A percentile compares a stretch with the other conserved stretches of the same genome.
Evolutionary conservation across 441 rosid genomes (phyloP).

Genomic region (Populus hybrid): DNA sequence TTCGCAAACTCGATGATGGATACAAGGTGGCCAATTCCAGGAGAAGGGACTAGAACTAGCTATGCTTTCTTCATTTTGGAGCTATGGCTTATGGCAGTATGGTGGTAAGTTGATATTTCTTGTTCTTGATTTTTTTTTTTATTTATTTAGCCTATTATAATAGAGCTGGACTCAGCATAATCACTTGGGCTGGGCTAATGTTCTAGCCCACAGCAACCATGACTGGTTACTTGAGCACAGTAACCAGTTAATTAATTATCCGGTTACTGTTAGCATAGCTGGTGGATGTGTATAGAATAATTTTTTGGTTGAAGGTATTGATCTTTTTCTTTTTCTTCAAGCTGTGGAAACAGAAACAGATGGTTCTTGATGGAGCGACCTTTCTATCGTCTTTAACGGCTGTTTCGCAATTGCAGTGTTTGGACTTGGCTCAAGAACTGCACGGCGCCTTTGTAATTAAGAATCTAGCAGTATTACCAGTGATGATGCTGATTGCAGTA

Average conservation of each 20-base stretch:
- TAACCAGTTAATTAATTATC: no score
- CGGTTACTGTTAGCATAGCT: no score
- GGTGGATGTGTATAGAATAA: neutral
- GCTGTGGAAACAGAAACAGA: constrained; percentile 32
- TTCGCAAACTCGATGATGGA: neutral
- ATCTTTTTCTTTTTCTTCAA: neutral
- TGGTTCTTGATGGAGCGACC: constrained; percentile 56
- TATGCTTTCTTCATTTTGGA: neutral
- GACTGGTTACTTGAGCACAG: no score
- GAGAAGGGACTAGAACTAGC: neutral
- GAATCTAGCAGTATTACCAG: constrained; percentile 43
- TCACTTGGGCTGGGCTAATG: no score
- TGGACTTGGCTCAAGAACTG: constrained; percentile 53
- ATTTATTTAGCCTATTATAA: no score
- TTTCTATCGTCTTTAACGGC: constrained; percentile 56
- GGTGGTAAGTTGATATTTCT: neutral
- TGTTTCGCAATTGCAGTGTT: constrained; percentile 62
- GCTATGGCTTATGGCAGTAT: no score
- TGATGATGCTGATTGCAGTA: constrained; percentile 54
- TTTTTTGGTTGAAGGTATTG: neutral
- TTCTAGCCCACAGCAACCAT: no score
- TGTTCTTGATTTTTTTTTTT: no score
- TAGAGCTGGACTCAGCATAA: no score
- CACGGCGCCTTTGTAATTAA: constrained; percentile 57
- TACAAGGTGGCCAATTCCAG: neutral